These are phyloP conservation scores for Cyclocybe aegerita DNA, from an alignment of 768 basidiomycete species.

Conservation along the genomic window DNA sequence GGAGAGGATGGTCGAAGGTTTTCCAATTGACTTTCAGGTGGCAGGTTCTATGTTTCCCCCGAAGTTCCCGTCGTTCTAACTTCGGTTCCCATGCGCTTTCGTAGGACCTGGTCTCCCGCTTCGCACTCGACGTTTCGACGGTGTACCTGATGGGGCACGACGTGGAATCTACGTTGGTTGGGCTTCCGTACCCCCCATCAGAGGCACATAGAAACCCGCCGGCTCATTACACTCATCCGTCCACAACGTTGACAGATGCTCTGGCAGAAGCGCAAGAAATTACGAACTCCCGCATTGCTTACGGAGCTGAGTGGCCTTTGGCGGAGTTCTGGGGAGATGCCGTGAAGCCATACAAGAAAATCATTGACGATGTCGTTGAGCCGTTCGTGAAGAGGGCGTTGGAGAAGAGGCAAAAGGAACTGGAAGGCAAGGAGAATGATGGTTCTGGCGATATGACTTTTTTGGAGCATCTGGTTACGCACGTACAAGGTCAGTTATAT, in stretches of 20 bases:
- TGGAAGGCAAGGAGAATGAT: constrained; percentile 6
- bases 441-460: constrained; percentile 31
- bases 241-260: constrained; percentile 43
- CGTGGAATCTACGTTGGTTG: constrained; percentile 48
- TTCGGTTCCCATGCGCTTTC: neutral
- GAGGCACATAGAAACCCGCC: constrained; percentile 23
- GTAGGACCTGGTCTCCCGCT: constrained; percentile 45
- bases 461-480: constrained; percentile 50
- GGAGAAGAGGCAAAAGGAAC: constrained; percentile 35
- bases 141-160: constrained; percentile 56
- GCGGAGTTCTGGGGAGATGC: constrained; percentile 52
- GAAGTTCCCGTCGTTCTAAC: constrained; percentile 36
- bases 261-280: constrained; percentile 44
- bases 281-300: constrained; percentile 33
- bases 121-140: constrained; percentile 63
- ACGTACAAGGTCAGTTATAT: constrained; percentile 33
- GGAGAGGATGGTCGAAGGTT: constrained; percentile 39
- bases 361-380: constrained; percentile 48
- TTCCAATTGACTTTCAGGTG: constrained; percentile 60
- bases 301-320: constrained; percentile 32
- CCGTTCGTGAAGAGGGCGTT: constrained; percentile 48
- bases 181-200: constrained; percentile 47
- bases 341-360: constrained; percentile 36
- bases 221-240: constrained; percentile 27
- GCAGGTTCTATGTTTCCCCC: constrained; percentile 23